Evolutionary conservation across 805 yeast species (phyloP).

Genomic region (Yamadazyma laniorum): DNA sequence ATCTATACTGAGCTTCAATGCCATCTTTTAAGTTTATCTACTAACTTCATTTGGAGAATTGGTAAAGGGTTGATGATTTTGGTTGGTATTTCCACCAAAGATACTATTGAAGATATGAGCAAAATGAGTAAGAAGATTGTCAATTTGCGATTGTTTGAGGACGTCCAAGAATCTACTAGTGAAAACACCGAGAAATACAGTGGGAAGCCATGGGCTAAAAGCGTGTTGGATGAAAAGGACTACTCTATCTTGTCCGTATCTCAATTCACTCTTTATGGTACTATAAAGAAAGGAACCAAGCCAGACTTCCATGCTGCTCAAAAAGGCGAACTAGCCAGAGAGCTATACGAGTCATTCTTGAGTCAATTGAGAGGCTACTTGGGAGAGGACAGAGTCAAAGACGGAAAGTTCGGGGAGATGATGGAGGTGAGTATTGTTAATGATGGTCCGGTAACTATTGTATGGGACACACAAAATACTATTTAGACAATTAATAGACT

Average conservation of each 20-base stretch:
- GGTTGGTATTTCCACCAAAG: conserved; percentile 81
- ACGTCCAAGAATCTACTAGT: conserved; percentile 44
- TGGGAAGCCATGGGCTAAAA: conserved; percentile 76
- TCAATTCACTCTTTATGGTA: conserved; percentile 88
- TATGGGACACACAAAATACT: conserved; percentile 63
- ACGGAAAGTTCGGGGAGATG: conserved; percentile 95
- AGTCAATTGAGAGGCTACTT: conserved; percentile 45
- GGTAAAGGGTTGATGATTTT: conserved; percentile 72
- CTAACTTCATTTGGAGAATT: conserved; percentile 34
- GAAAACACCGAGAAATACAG: conserved; percentile 40
- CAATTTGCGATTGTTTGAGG: conserved; percentile 72
- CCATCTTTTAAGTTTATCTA: background rate
- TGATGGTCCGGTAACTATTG: conserved; percentile 92
- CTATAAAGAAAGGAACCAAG: conserved; percentile 84
- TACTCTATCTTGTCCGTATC: conserved; percentile 85
- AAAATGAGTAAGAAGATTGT: conserved; percentile 67
- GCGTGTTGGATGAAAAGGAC: conserved; percentile 55
- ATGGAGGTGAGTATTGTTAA: conserved; percentile 89
- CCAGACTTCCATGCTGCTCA: conserved; percentile 95
- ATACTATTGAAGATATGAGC: conserved; percentile 69
- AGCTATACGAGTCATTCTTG: conserved; percentile 55
- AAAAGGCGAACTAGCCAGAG: conserved; percentile 60
- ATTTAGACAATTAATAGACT: conserved; percentile 5
- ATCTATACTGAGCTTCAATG: background rate
- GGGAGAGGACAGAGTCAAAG: conserved; percentile 61